Base-by-base conservation (phyloP, 768 basidiomycete genomes). In the Lactarius evosmus region DNA sequence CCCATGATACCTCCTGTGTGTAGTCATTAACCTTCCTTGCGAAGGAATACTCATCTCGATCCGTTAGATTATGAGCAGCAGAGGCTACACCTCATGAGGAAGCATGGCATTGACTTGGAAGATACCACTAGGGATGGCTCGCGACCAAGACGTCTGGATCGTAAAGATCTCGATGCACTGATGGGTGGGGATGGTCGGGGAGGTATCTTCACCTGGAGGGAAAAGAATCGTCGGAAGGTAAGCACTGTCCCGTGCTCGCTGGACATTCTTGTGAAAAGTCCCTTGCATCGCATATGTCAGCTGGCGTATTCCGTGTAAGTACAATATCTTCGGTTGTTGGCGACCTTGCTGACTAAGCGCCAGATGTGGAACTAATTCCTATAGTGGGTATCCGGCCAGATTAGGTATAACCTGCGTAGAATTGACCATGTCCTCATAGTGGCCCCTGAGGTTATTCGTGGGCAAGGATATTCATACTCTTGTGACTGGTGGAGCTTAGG, bases 401-500 rank as follows among this genome's bases (percentile, higher is more conserved):
- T 12, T 40, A 6, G 12, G 2, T 50, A 14, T 3, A 2, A 52
- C 25, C n/a, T 29, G 19, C 11, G 19, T 2, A 27, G 29, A 32
- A 25, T 36, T 60, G 4, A 63, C 53, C 41, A 44, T 38, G 41
- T 54, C 58, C 62, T 69, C 69, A 63, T 67, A 93, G 92, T 93
- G 91, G 92, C 90, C 9, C 92, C 91, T 49, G 91, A 93, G 74
- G 92, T 93, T 52, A 92, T 94, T 72, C 85, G 91, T 69, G 90
- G 91, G 25, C 89, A 92, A 72, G 95, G 95, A 29, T 98, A 98
- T 75, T 86, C 89, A 41, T 95, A 91, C 76, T 91, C 89, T 38
- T 96, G 94, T 73, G 96, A 98, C 73, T 98, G 95, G 95, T 99
- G 96, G 96, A 93, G 91, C 76, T 83, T 98, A 52, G 95, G 95